phyloP scores from a whole-genome alignment of 2,329 filamentous ascomycete species.

The Claviceps maximensis region DNA sequence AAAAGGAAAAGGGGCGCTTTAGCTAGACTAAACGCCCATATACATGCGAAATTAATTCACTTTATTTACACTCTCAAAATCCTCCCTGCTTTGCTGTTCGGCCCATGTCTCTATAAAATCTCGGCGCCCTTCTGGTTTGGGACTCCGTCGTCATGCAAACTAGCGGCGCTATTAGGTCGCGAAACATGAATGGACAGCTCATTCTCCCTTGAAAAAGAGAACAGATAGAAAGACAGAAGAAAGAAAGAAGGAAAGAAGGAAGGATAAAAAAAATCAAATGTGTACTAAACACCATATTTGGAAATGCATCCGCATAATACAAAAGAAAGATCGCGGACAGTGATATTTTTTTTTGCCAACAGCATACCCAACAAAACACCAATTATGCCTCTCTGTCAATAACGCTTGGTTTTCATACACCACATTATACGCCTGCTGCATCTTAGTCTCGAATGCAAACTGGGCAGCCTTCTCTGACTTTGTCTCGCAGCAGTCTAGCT shows the following conservation, averaged over 20 bases:
- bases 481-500: conserved; percentile 63
- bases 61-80: background rate
- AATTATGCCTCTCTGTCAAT: background rate
- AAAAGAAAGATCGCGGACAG: background rate
- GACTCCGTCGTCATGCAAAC: no score
- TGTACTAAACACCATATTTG: background rate
- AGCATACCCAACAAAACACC: background rate
- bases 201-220: background rate
- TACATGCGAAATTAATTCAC: background rate
- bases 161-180: no score
- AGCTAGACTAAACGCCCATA: conserved; percentile 1
- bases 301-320: background rate
- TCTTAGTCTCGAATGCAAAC: conserved; percentile 28
- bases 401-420: background rate
- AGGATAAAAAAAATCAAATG: background rate
- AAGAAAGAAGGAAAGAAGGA: no score
- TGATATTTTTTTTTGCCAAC: background rate
- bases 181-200: no score
- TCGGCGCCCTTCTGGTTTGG: no score
- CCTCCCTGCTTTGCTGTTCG: background rate
- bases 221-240: background rate
- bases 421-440: background rate
- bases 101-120: background rate
- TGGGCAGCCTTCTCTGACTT: conserved; percentile 52
- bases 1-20: background rate